Base-by-base conservation (phyloP, 768 basidiomycete species). In the Phallus indusiatus region DNA sequence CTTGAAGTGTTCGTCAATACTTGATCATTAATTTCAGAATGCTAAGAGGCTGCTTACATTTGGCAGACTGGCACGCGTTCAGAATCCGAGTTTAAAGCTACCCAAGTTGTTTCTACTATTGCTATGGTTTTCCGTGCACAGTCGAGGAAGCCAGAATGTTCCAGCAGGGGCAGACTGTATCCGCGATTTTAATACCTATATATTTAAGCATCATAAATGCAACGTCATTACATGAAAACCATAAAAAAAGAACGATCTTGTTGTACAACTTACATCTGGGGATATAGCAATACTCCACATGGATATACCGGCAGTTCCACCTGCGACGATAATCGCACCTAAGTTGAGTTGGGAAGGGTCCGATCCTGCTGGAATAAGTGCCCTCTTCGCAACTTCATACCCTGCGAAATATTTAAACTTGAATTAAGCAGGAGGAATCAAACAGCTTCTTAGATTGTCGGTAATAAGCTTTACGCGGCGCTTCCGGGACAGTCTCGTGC, bases 231-330 rank as follows among this genome's bases (percentile, higher is more conserved):
- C 34, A 60, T 33, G n/a, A n/a, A n/a, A n/a, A n/a, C n/a, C n/a
- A 22, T 47, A 34, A 46, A 1, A 33, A 47, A 50, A 48, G 20
- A 22, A 47, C 37, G 12, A 11, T 47, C 42, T 47, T 22, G n/a
- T n/a, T n/a, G n/a, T n/a, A n/a, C 7, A n/a, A 76, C 88, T 63
- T 67, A 93, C 94, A 71, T 99, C 95, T 50, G 95, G 94, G 52
- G 96, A 96, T 64, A 99, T 96, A 22, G 91, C 95, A 65, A 98
- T 78, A 17, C 89, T 78, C 96, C 96, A 99, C 96, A 99, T 98
- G 37, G 94, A 94, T 5, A 98, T 82, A 65, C 96, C 96, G 1
- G 96, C 96, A 46, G 82, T 85, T 55, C 94, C 96, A 64, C 96
- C 96, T 54, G 95, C 93, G 56, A 94, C 60, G 64, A 98, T 88